phyloP scores from a whole-genome alignment of 2,329 filamentous ascomycete species.

The Knufia fluminis region DNA sequence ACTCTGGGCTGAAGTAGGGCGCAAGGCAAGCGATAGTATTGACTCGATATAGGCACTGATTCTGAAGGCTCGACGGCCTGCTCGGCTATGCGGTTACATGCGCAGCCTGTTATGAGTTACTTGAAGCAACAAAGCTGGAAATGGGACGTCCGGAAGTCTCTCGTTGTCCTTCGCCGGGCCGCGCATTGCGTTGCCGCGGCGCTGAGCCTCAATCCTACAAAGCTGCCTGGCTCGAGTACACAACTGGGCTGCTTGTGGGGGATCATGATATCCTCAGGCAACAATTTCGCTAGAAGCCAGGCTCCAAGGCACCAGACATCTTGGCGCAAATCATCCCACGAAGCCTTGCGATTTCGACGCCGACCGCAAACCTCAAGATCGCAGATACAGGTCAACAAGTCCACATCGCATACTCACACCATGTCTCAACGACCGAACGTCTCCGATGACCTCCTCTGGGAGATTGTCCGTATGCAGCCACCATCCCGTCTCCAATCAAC shows the following conservation, averaged over 20 bases:
- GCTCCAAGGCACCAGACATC: not conserved
- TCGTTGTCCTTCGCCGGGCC: too few relatives aligned
- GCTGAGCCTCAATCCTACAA: not conserved
- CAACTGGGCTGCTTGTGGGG: too few relatives aligned
- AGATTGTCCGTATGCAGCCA: conserved; percentile 73
- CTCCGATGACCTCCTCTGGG: conserved; percentile 88
- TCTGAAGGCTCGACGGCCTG: conserved; percentile 4
- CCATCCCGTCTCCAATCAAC: conserved; percentile 6
- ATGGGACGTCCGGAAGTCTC: too few relatives aligned
- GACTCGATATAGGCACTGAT: too few relatives aligned
- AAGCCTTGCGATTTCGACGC: conserved; percentile 1
- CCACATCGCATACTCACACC: not conserved
- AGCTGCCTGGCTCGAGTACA: too few relatives aligned
- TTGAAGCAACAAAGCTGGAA: too few relatives aligned
- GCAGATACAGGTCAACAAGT: not conserved
- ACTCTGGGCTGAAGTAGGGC: not conserved
- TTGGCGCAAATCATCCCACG: not conserved
- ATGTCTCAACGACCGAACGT: conserved; percentile 56
- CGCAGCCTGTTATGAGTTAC: not conserved
- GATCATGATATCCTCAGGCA: not conserved
- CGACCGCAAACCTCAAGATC: not conserved
- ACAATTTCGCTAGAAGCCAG: not conserved
- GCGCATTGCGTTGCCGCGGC: not conserved
- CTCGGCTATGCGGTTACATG: not conserved
- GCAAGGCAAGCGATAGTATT: not conserved